phyloP scores from a whole-genome alignment of 202 grass and related monocot species.

The Eragrostis tef region DNA sequence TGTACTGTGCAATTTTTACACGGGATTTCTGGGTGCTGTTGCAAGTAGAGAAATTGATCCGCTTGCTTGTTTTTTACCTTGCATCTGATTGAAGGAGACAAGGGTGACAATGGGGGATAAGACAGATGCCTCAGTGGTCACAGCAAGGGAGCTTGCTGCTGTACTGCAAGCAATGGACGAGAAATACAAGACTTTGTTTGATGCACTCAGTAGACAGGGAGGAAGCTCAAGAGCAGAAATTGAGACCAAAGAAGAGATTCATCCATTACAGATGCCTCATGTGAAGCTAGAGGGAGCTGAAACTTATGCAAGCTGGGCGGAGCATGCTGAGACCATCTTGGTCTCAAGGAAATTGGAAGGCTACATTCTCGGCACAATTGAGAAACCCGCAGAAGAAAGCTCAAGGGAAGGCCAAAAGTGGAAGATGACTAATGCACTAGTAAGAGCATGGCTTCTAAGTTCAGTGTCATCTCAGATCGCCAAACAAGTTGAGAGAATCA shows the following conservation, averaged over 20 bases:
- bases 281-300: background rate
- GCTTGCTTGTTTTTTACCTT: too few species aligned
- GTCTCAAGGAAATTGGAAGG: background rate
- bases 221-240: background rate
- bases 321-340: background rate
- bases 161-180: background rate
- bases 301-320: background rate
- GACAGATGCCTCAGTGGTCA: background rate
- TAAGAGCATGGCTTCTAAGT: background rate
- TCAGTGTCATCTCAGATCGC: background rate
- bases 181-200: background rate
- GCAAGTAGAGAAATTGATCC: too few species aligned
- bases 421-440: background rate
- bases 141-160: background rate
- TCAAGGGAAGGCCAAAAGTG: background rate
- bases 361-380: background rate
- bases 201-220: background rate
- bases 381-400: background rate
- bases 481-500: background rate
- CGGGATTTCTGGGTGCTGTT: too few species aligned
- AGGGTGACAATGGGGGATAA: background rate
- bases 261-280: background rate
- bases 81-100: too few species aligned
- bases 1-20: too few species aligned
- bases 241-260: background rate